Percentiles rank a stretch among this genome's conserved stretches.
Conservation (phyloP, 331 rosid genomes). For the Prunus yedoensis region DNA sequence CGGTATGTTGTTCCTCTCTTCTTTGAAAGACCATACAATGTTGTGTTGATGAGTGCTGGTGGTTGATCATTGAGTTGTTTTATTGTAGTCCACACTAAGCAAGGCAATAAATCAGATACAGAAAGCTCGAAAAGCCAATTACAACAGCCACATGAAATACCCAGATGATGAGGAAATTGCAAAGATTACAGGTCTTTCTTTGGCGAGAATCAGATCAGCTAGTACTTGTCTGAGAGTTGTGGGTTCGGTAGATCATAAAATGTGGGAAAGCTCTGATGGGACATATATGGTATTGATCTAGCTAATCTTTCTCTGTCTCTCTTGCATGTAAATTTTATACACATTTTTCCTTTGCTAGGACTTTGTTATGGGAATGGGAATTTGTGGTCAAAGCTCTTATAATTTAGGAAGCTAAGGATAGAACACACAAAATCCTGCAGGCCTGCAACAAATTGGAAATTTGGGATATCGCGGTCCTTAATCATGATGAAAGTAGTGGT, state of each 20-base stretch:
- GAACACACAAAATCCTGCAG: neutral
- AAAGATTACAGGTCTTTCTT: slow-evolving; percentile 75
- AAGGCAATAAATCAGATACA: slow-evolving; percentile 73
- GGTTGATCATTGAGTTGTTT: slow-evolving; percentile 37
- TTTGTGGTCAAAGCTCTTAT: neutral
- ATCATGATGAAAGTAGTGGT: neutral
- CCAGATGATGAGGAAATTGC: slow-evolving; percentile 70
- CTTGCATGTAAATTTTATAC: slow-evolving; percentile 2
- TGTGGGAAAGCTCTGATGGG: slow-evolving; percentile 43
- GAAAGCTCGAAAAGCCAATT: slow-evolving; percentile 58
- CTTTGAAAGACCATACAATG: slow-evolving; percentile 19
- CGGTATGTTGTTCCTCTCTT: slow-evolving; percentile 53
- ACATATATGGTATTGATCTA: slow-evolving; percentile 53
- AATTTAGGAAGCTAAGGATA: neutral
- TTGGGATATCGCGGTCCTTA: no score
- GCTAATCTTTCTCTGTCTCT: slow-evolving; percentile 14
- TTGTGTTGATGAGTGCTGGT: slow-evolving; percentile 21
- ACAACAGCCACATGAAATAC: slow-evolving; percentile 38
- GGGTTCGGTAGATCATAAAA: slow-evolving; percentile 74
- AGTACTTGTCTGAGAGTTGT: slow-evolving; percentile 70
- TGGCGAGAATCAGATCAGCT: slow-evolving; percentile 77
- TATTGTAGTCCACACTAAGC: slow-evolving; percentile 59
- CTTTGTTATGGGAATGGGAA: no score
- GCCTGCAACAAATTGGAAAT: neutral
- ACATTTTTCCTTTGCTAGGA: neutral